Percentiles rank a stretch among this genome's conserved stretches.
These are phyloP conservation scores for Trichoderma citrinoviride DNA, from an alignment of 2,329 filamentous ascomycete species.

Conservation along the genomic window DNA sequence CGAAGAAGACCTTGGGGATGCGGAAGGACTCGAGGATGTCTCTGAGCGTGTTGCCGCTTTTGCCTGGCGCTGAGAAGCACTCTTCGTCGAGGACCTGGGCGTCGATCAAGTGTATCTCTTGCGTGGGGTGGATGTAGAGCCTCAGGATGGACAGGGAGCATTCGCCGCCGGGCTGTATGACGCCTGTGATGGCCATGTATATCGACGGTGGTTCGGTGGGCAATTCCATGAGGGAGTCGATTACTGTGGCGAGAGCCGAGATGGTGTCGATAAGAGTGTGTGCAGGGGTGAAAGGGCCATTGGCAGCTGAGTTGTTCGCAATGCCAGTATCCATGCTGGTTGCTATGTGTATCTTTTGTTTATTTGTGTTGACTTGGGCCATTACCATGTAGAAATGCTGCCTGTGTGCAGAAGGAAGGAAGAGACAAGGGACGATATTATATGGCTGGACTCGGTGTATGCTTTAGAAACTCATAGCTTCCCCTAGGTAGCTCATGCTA, in stretches of 20 bases:
- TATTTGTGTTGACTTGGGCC: too few species aligned
- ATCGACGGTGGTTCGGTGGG: constrained; percentile 37
- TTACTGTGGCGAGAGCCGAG: background rate
- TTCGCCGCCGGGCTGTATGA: constrained; percentile 38
- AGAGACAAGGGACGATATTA: too few species aligned
- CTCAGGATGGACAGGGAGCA: constrained; percentile 47
- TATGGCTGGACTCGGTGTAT: too few species aligned
- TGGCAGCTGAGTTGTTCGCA: background rate
- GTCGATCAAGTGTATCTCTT: constrained; percentile 45
- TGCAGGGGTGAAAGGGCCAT: background rate
- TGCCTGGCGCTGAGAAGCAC: constrained; percentile 35
- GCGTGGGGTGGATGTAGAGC: constrained; percentile 34
- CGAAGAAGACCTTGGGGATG: constrained; percentile 53
- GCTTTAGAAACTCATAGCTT: too few species aligned
- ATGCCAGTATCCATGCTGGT: too few species aligned
- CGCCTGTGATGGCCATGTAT: constrained; percentile 50
- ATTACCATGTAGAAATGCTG: too few species aligned
- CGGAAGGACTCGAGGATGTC: constrained; percentile 43
- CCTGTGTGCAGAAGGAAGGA: too few species aligned
- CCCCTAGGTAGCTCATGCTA: too few species aligned
- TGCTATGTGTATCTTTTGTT: too few species aligned
- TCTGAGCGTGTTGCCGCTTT: constrained; percentile 31
- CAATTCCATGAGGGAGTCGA: background rate
- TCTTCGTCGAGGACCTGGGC: constrained; percentile 36
- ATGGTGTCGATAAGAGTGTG: constrained; percentile 8